These are phyloP conservation scores for Flammula alnicola DNA, from an alignment of 1,284 basidiomycete genomes.

Conservation along the genomic window DNA sequence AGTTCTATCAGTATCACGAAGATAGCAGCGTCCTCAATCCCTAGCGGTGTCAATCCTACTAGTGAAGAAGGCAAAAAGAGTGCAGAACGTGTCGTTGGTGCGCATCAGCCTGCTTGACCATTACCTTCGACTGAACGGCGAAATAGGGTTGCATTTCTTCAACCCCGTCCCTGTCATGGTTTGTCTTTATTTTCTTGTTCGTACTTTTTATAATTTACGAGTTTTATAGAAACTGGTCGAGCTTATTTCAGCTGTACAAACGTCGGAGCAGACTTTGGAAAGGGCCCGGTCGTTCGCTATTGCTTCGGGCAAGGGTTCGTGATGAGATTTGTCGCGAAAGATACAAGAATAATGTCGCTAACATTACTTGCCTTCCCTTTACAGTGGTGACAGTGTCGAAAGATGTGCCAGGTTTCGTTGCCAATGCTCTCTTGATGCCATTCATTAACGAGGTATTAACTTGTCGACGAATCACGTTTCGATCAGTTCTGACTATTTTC, in stretches of 20 bases:
- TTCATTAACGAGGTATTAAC: slow-evolving; percentile 87
- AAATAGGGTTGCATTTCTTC: slow-evolving; percentile 88
- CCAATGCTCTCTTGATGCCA: slow-evolving; percentile 88
- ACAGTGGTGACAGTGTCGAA: slow-evolving; percentile 89
- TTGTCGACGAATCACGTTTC: slow-evolving; percentile 2
- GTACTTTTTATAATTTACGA: neutral
- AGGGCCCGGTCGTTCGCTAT: slow-evolving; percentile 84
- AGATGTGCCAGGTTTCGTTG: slow-evolving; percentile 92
- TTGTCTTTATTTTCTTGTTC: slow-evolving; percentile 25
- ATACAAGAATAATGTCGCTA: neutral
- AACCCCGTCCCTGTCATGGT: slow-evolving; percentile 96
- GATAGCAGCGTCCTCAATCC: slow-evolving; percentile 82
- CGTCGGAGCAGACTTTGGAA: slow-evolving; percentile 74
- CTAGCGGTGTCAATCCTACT: slow-evolving; percentile 56
- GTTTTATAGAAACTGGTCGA: slow-evolving; percentile 87
- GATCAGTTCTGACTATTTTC: neutral
- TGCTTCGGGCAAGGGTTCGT: slow-evolving; percentile 87
- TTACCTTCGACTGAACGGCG: neutral
- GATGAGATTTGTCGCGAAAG: neutral
- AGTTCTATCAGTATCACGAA: slow-evolving; percentile 95
- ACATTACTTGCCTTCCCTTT: slow-evolving; percentile 10
- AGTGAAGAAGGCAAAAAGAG: slow-evolving; percentile 65
- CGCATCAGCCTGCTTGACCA: slow-evolving; percentile 1
- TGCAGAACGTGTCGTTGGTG: slow-evolving; percentile 78
- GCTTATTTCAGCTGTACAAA: slow-evolving; percentile 92